Base-by-base conservation (phyloP, 495 filamentous ascomycete genomes). In the Trichoderma parareesei region DNA sequence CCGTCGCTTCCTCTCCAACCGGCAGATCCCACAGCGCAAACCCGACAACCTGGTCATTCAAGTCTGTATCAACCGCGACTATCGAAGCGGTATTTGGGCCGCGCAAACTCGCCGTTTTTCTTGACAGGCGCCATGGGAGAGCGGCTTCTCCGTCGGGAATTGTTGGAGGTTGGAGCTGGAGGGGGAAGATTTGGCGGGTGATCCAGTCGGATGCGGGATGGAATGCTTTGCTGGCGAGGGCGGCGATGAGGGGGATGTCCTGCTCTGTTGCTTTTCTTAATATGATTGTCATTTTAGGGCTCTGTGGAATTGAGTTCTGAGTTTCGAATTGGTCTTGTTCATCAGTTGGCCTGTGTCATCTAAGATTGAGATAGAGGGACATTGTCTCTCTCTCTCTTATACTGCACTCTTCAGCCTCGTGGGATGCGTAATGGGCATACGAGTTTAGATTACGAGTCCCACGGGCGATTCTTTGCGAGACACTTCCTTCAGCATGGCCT, bases 11-110 rank as follows among this genome's bases (percentile, higher is more conserved):
- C 9, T 35, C 9, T 38, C 27, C 53, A 33, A 57, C 6, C 27
- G 53, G 53, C 53, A 11, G 53, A 13, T 57, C 53, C 53, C 53
- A 57, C 14, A 57, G 9, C 16, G 53, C 53, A n/a, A 37, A 57
- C 27, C 53, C 53, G 16, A 57, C 53, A n/a, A 57, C 37, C 18
- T 16, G 53, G 27, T 37, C 37, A 35, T 57, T 16, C 11, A 37
- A 2, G 11, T 8, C 11, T 10, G 27, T 33, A 37, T 57, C 53
- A 10, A 57, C 7, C 7, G 53, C 53, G 1, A 57, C 53, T 16
- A 37, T 57, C 10, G 9, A 10, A 10, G 33, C 20, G 53, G 27
- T 35, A 16, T 57, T 57, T 14, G 53, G 27, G 1, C 27, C 13
- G 16, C 37, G 35, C 27, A 37, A 57, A 27, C 53, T 35, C 11